A percentile compares a stretch with the other conserved stretches of the same genome.
phyloP scores from a whole-genome alignment of 208 protist species.

The Giardia duodenalis region DNA sequence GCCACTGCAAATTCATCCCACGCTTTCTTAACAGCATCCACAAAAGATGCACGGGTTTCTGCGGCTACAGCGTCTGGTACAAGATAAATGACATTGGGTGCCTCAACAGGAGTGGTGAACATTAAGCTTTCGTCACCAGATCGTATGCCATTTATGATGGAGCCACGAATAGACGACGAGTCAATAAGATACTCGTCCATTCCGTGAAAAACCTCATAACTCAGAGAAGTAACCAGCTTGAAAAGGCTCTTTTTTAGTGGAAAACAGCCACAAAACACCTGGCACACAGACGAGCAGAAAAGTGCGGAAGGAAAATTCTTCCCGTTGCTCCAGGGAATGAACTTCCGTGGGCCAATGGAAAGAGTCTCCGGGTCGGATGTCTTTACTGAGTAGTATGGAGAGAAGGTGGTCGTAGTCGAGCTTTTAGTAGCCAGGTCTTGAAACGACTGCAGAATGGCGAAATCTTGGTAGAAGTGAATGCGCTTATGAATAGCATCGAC shows the following conservation, averaged over 20 bases:
- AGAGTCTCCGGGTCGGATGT: not conserved
- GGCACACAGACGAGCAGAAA: not conserved
- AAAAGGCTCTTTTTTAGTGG: not conserved
- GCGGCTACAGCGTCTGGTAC: not conserved
- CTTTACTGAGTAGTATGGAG: not conserved
- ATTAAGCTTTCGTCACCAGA: not conserved
- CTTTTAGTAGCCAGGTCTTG: not conserved
- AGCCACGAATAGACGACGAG: not conserved
- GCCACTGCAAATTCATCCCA: not conserved
- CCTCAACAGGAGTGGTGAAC: not conserved
- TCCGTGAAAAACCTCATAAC: not conserved
- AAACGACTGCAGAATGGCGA: not conserved
- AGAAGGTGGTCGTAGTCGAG: not conserved
- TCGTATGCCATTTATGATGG: not conserved
- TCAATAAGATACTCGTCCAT: not conserved
- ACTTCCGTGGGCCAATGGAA: not conserved
- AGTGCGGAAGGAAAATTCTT: not conserved
- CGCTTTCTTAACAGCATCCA: not conserved
- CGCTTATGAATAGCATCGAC: not conserved
- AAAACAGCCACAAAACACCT: not conserved
- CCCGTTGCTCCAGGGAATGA: not conserved
- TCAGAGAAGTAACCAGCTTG: not conserved
- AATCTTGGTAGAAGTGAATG: not conserved
- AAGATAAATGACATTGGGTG: not conserved
- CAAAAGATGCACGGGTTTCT: not conserved